Evolutionary conservation across 179 eudicot genomes (phyloP), one percentile per base, ranked within the genome.

Genomic region (Vitellaria paradoxa): DNA sequence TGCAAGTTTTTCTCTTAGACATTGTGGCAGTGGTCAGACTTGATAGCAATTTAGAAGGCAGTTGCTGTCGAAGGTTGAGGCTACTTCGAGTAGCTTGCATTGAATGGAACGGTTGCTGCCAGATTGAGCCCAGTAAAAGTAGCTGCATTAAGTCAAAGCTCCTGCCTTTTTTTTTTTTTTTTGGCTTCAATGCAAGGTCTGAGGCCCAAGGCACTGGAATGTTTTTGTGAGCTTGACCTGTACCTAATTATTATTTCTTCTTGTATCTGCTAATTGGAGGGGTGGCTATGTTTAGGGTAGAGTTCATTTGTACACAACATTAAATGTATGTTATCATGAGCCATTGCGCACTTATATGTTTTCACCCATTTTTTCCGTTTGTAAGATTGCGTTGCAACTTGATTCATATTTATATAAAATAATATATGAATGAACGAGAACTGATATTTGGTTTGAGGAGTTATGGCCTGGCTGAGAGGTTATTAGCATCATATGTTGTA

Each of bases 181-280:
- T n/a, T n/a, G n/a, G 50, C 40, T 73, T 73, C 65, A 42, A 45
- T 73, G 60, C 66, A 12, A n/a, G 66, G 42, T 72, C 52, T 5
- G n/a, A 15, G 49, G 49, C 13, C 65, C 55, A 4, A n/a, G 52
- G 55, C 26, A 4, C 40, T 42, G 20, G 5, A 2, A 20, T 4
- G 6, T 45, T 20, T 6, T 61, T 46, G 8, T 20, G 65, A 45
- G 30, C 56, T 3, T 53, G 18, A 30, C 24, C 46, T 47, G 62
- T 53, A 73, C 18, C 30, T 59, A 14, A 37, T 7, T 26, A 8
- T 26, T 24, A 11, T 7, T 73, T 59, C 56, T 2, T 17, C 1
- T 42, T 3, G 24, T 17, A 46, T 6, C 23, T 20, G 7, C 24
- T 56, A n/a, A 18, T 59, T 26, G 30, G 26, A 15, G 49, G 30